Base-by-base conservation (phyloP, 331 rosid genomes). In the Rhamnella rubrinervis region DNA sequence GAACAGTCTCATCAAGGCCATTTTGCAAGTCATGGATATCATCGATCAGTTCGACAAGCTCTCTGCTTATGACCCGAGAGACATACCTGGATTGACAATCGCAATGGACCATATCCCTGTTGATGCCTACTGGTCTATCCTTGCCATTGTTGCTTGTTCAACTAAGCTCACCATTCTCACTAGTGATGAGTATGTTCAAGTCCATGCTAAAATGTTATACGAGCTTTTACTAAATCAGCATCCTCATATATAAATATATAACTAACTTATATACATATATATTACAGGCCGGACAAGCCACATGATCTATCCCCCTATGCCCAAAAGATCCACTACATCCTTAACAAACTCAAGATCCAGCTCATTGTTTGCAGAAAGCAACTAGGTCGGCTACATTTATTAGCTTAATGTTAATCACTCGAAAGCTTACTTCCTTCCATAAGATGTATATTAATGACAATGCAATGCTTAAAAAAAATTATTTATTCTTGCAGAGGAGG, bases 291-390 rank as follows among this genome's bases (percentile, higher is more conserved):
- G 87, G 75, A 68, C 28, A 70, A 65, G 68, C 59, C 58, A 12
- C 52, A 53, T 14, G 84, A 79, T 40, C 53, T 83, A 44, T 77
- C 84, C 17, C 72, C 76, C 5, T 79, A 68, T 59, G 39, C 72
- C 55, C 81, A 79, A n/a, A 83, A 79, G 35, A 62, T 67, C 19
- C 68, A 56, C 26, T 52, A 55, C 70, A 74, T 73, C 61, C 71
- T 83, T 8, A 77, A 71, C 84, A 79, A 76, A 44, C 69, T 83
- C 55, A 83, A 68, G 68, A 65, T 49, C 13, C 82, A 72, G 63
- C 61, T 83, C 26, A 16, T 59, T 4, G 4, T 61, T 20, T 79
- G 79, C 80, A 76, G 38, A 31, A 73, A 55, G 50, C 84, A 83
- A 66, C 61, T 75, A 62, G 84, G 87, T 83, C 6, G 28, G 55